phyloP scores from a whole-genome alignment of 2,329 filamentous ascomycete genomes.

The Fusarium mundagurra region DNA sequence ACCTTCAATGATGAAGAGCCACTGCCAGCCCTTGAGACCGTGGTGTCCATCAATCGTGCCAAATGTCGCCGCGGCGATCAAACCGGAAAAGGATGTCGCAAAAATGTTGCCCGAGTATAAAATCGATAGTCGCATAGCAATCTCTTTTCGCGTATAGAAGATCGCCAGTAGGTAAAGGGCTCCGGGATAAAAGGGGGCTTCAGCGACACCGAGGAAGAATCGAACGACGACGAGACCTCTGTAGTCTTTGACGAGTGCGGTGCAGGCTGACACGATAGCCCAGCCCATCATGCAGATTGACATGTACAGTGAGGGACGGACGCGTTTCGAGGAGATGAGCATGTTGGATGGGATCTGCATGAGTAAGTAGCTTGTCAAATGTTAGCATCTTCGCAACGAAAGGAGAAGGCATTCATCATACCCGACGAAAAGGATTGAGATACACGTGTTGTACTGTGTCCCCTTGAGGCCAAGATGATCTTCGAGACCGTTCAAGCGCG shows the following conservation, averaged over 20 bases:
- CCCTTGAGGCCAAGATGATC: conserved; percentile 59
- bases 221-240: conserved; percentile 49
- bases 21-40: conserved; percentile 45
- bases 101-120: conserved; percentile 45
- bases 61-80: conserved; percentile 56
- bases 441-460: conserved; percentile 47
- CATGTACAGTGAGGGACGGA: conserved; percentile 57
- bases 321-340: conserved; percentile 48
- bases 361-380: conserved; percentile 24
- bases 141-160: conserved; percentile 54
- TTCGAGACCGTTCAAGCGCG: conserved; percentile 63
- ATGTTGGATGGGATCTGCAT: conserved; percentile 53
- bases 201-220: conserved; percentile 58
- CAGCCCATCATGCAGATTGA: conserved; percentile 49
- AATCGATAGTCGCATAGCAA: conserved; percentile 46
- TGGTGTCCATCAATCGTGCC: conserved; percentile 42
- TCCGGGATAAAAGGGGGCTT: conserved; percentile 65
- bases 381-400: background rate
- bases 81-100: conserved; percentile 52
- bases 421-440: conserved; percentile 51
- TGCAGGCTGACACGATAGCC: conserved; percentile 54
- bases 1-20: conserved; percentile 49
- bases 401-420: conserved; percentile 22
- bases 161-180: conserved; percentile 51
- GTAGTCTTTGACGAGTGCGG: conserved; percentile 53